Base-by-base conservation (phyloP, 257 asterid genomes). In the Cinchona pubescens region DNA sequence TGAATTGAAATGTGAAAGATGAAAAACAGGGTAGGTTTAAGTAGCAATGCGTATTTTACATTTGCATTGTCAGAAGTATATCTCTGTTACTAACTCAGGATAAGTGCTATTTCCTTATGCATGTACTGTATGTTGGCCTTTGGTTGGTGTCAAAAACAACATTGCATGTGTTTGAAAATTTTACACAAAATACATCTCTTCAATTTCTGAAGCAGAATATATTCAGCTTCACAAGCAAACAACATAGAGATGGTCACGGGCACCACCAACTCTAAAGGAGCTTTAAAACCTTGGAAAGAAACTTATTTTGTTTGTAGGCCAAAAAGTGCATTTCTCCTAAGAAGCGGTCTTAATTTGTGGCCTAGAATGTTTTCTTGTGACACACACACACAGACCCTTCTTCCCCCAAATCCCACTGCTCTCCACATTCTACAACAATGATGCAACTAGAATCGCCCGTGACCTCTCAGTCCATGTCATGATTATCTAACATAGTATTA, bases 401-500 rank as follows among this genome's bases (percentile, higher is more conserved):
- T 42, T 3, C 34, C 62, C 29, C 72, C 32, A 37, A 16, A 69
- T 56, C 72, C 60, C 76, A 35, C 71, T n/a, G n/a, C n/a, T 51
- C 69, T 55, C 65, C 78, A 74, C 76, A 48, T 60, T 76, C 80
- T 56, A 43, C 76, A 66, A 43, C 76, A 66, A 73, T 66, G 75
- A 60, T 73, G 79, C 71, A 82, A 78, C 82, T 84, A 83, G 85
- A 79, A 71, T 64, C 88, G 84, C 88, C 90, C 86, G 90, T 86
- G 90, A 86, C 86, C 82, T 45, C 76, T 49, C 76, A 53, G 29
- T 77, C 76, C 79, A 32, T 69, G 72, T 77, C 79, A 79, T 58
- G 61, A 80, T 79, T 67, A 66, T 75, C 48, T 48, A 75, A 67
- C 67, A 46, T 76, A n/a, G 72, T 43, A 30, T 40, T 73, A n/a